Percentiles rank a stretch among this genome's conserved stretches.
Evolutionary conservation across 176 grass and related monocot species (phyloP).

Genomic region (Poa pratensis): DNA sequence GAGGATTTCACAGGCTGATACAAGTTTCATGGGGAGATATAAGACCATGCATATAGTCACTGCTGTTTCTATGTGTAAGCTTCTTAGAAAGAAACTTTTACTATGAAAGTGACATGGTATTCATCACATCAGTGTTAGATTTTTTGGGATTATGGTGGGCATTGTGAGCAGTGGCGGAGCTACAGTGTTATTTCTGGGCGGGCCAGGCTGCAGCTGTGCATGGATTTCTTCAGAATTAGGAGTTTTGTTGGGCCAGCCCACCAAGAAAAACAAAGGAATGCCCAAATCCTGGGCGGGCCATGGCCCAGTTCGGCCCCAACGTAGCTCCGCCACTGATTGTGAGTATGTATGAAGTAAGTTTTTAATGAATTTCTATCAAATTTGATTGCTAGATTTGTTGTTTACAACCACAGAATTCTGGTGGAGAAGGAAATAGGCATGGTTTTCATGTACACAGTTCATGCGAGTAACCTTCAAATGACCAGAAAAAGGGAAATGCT

Average conservation of each 20-base stretch:
- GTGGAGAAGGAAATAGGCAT: background rate
- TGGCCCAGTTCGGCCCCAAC: no score
- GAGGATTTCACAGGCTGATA: background rate
- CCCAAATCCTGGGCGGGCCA: no score
- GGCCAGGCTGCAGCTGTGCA: no score
- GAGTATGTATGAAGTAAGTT: no score
- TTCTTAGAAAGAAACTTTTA: background rate
- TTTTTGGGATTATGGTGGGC: no score
- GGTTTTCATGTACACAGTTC: background rate
- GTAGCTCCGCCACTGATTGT: no score
- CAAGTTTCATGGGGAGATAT: background rate
- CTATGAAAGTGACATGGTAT: background rate
- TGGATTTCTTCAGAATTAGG: no score
- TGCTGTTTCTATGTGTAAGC: background rate
- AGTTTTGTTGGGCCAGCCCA: no score
- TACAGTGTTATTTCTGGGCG: no score
- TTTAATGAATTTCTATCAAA: background rate
- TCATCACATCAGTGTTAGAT: background rate
- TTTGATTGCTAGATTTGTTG: background rate
- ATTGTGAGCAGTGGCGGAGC: no score
- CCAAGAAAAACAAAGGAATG: no score
- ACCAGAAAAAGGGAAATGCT: background rate
- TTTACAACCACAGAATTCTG: background rate
- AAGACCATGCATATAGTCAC: constrained; percentile 20
- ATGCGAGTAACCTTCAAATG: constrained; percentile 17